These are phyloP conservation scores for Groenewaldozyma salmanticensis DNA, from an alignment of 805 yeast genomes.

Conservation along the genomic window DNA sequence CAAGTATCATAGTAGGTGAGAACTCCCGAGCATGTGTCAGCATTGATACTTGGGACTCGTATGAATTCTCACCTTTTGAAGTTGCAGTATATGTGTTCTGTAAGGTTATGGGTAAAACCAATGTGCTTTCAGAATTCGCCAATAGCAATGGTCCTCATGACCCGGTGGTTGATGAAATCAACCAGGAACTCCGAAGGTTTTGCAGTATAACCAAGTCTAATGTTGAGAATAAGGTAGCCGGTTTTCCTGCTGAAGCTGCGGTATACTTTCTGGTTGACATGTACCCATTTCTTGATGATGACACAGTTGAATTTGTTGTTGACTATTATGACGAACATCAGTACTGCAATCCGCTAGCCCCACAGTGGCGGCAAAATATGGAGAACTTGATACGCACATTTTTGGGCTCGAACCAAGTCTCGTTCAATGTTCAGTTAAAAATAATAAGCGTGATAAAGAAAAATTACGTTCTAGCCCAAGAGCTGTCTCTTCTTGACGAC, in stretches of 20 bases:
- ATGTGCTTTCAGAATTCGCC: background rate
- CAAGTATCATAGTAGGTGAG: slow-evolving; percentile 31
- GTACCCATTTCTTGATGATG: slow-evolving; percentile 30
- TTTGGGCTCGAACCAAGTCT: background rate
- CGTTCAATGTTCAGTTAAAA: background rate
- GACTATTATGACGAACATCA: slow-evolving; percentile 39
- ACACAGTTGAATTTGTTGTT: slow-evolving; percentile 36
- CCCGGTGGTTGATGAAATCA: slow-evolving; percentile 8
- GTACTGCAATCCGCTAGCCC: slow-evolving; percentile 43
- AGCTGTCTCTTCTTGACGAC: background rate
- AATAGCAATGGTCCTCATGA: background rate
- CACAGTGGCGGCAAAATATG: slow-evolving; percentile 43
- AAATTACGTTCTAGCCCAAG: background rate
- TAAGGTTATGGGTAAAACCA: background rate
- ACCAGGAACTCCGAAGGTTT: slow-evolving; percentile 24
- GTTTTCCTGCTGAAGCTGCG: slow-evolving; percentile 36
- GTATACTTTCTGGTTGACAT: slow-evolving; percentile 34
- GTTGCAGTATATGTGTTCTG: slow-evolving; percentile 16
- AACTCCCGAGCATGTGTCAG: slow-evolving; percentile 20
- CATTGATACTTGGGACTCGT: slow-evolving; percentile 25
- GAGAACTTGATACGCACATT: slow-evolving; percentile 12
- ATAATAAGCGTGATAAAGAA: background rate
- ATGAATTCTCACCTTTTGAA: slow-evolving; percentile 31
- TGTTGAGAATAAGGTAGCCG: slow-evolving; percentile 27
- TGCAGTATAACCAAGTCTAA: slow-evolving; percentile 29